These are phyloP conservation scores for Herpetospermum pedunculosum DNA, from an alignment of 306 rosid genomes.

Conservation along the genomic window DNA sequence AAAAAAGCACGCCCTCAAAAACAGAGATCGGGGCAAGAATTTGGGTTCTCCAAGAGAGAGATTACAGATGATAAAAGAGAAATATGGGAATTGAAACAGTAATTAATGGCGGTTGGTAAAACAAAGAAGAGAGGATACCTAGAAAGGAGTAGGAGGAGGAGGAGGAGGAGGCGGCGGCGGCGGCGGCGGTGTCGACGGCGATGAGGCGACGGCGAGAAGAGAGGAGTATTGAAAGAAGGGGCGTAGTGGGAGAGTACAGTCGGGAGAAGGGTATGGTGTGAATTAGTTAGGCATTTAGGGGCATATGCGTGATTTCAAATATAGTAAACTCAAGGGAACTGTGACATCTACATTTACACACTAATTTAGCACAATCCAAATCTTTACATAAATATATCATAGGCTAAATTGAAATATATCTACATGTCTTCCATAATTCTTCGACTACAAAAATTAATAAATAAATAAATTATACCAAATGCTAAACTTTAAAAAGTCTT, in stretches of 20 bases:
- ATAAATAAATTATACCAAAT: too few species aligned
- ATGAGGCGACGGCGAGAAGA: background rate
- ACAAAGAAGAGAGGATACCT: conserved; percentile 1
- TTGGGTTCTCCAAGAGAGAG: background rate
- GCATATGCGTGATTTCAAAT: conserved; percentile 2
- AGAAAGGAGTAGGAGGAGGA: background rate
- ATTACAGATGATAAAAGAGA: background rate
- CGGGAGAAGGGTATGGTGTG: conserved; percentile 5
- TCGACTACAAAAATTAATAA: too few species aligned
- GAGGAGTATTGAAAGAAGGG: background rate
- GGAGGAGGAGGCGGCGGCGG: background rate
- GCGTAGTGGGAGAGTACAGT: conserved; percentile 8
- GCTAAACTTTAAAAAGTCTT: too few species aligned
- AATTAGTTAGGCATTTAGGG: background rate
- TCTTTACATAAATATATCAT: too few species aligned
- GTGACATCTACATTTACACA: background rate
- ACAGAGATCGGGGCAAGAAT: conserved; percentile 1
- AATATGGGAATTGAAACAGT: background rate
- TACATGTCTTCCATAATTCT: too few species aligned
- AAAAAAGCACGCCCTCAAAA: background rate
- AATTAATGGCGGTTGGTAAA: background rate
- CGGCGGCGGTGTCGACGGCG: background rate
- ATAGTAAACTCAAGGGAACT: background rate
- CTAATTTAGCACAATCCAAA: background rate
- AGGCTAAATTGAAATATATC: too few species aligned